phyloP scores from a whole-genome alignment of 2,329 filamentous ascomycete species.

The Sordariomycetes sp. region DNA sequence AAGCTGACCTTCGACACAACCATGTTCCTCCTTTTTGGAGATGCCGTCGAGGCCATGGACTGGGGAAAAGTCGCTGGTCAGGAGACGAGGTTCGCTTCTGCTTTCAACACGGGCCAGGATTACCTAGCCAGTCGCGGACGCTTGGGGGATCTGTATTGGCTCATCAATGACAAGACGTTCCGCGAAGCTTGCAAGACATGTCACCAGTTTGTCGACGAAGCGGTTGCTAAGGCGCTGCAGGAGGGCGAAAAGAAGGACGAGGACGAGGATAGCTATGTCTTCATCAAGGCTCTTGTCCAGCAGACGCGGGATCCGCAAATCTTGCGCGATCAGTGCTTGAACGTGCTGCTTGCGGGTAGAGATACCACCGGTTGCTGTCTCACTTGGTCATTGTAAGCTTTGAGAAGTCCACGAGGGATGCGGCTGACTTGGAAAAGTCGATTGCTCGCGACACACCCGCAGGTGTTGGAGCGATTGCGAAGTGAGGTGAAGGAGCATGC shows the following conservation, averaged over 20 bases:
- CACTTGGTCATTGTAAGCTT: constrained; percentile 8
- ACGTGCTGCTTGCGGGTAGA: constrained; percentile 7
- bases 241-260: background rate
- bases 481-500: background rate
- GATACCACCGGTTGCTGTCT: constrained; percentile 8
- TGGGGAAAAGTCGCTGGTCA: background rate
- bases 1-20: constrained; percentile 31
- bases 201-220: constrained; percentile 6
- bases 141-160: constrained; percentile 5
- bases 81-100: constrained; percentile 4
- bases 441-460: constrained; percentile 2
- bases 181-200: constrained; percentile 5
- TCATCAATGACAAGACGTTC: constrained; percentile 4
- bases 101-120: constrained; percentile 5
- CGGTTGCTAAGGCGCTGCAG: background rate
- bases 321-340: constrained; percentile 6
- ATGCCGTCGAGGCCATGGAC: background rate
- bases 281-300: constrained; percentile 1
- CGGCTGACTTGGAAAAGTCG: constrained; percentile 1
- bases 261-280: constrained; percentile 1
- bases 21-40: constrained; percentile 35
- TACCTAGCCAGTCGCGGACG: constrained; percentile 5
- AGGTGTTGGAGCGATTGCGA: background rate
- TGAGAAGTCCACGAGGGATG: background rate
- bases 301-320: background rate